Evolutionary conservation across 805 yeast species (phyloP).

Genomic region (Vanderwaltozyma yarrowii): DNA sequence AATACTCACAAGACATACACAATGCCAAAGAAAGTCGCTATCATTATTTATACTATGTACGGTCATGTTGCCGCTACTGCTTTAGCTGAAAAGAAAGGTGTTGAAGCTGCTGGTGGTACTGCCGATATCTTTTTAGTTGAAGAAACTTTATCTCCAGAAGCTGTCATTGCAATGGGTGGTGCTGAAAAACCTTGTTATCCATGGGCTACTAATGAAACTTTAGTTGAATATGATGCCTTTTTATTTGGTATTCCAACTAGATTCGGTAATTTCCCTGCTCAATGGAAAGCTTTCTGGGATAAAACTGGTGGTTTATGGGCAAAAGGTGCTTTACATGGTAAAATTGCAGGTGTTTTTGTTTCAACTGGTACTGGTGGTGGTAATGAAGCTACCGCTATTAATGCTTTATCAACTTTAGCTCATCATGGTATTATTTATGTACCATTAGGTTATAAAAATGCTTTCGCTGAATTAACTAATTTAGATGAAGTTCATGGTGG

Average conservation of each 20-base stretch:
- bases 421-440: conserved; percentile 78
- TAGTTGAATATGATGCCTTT: conserved; percentile 65
- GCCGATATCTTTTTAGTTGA: conserved; percentile 73
- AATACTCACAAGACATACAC: background rate
- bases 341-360: conserved; percentile 63
- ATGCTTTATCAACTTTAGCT: conserved; percentile 50
- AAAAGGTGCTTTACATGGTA: conserved; percentile 57
- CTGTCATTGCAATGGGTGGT: conserved; percentile 51
- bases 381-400: conserved; percentile 62
- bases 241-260: conserved; percentile 82
- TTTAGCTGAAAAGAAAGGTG: conserved; percentile 56
- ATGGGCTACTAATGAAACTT: conserved; percentile 47
- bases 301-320: conserved; percentile 77
- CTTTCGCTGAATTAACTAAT: conserved; percentile 43
- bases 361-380: conserved; percentile 82
- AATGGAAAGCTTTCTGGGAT: conserved; percentile 69
- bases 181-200: conserved; percentile 57
- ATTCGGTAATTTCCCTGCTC: conserved; percentile 73
- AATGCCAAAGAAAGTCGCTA: conserved; percentile 46
- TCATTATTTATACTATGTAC: conserved; percentile 71
- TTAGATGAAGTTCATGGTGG: conserved; percentile 66
- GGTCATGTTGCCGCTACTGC: conserved; percentile 70
- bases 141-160: conserved; percentile 60
- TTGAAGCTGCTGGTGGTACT: conserved; percentile 55
- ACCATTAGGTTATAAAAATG: conserved; percentile 64